Percentiles rank a stretch among this genome's conserved stretches.
Conservation (phyloP, 148 eudicot genomes). For the Suaeda aralocaspica region DNA sequence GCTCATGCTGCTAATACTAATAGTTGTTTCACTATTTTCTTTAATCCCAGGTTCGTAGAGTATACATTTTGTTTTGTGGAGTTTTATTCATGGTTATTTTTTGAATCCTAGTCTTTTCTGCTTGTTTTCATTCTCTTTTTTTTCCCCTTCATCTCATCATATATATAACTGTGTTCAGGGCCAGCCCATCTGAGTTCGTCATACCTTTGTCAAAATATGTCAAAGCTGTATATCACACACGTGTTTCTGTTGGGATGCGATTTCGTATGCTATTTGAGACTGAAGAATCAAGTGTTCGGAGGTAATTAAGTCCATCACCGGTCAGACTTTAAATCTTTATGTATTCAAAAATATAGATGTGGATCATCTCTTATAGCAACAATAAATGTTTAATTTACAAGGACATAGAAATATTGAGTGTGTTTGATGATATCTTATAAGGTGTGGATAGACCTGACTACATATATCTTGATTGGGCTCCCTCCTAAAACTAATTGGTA, state of each 20-base stretch:
- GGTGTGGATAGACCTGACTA: no score
- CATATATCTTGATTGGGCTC: no score
- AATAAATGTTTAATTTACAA: background rate
- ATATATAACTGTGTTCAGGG: slow-evolving; percentile 46
- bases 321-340: background rate
- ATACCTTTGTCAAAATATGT: slow-evolving; percentile 87
- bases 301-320: slow-evolving; percentile 35
- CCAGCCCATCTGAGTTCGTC: slow-evolving; percentile 94
- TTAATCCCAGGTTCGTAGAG: slow-evolving; percentile 70
- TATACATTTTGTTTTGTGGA: background rate
- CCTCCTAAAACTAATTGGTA: no score
- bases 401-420: background rate
- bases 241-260: slow-evolving; percentile 98
- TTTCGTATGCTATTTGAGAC: slow-evolving; percentile 99
- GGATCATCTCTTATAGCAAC: slow-evolving; percentile 1
- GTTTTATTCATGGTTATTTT: background rate
- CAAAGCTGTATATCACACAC: slow-evolving; percentile 94
- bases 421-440: background rate
- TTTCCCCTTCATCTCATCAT: slow-evolving; percentile 20
- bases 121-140: background rate
- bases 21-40: slow-evolving; percentile 92
- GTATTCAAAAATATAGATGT: background rate
- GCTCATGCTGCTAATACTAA: slow-evolving; percentile 99
- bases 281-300: slow-evolving; percentile 97
- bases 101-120: background rate